Base-by-base conservation (phyloP, 1,139 yeast species). In the Diutina sp. region DNA sequence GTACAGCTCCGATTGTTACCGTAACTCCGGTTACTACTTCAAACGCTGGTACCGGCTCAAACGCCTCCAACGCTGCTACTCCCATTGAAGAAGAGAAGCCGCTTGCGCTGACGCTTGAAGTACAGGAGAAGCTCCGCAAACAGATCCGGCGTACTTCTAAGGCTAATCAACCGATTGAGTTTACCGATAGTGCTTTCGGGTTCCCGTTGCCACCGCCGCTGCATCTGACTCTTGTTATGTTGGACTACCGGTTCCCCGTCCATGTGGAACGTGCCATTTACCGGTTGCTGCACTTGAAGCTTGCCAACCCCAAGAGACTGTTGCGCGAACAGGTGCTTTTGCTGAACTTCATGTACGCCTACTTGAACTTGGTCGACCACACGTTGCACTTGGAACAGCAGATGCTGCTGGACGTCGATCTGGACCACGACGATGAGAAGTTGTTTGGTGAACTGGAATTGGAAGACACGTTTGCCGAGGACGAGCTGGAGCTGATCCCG, bases 281-380 rank as follows among this genome's bases (percentile, higher is more conserved):
- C 68, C 76, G 99, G 58, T 76, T 95, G 59, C 87, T 96, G 51
- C 99, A 93, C 69, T 73, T 93, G 67, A 93, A 93, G 69, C 76
- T 93, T 62, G 97, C 98, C 48, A 95, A 95, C 66, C 95, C 98
- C 1, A 87, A 90, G 66, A 75, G 98, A 58, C 95, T 95, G 21
- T 73, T 93, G 59, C 78, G 91, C 46, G 97, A 95, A 66, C 99
- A 93, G 67, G 99, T 93, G 2, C 70, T 93, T 56, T 72, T 93
- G 61, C 89, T 97, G 58, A 95, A 95, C 68, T 93, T 93, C 78
- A 93, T 93, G 99, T 93, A 93, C 68, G 95, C 98, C 0, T 93
- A 93, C 70, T 79, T 93, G 75, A 93, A 93, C 66, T 76, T 93
- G 69, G 97, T 93, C 58, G 95, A 93, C 69, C 97, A 91, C 64